Conservation (phyloP, 179 eudicot species). For the Nepenthes alata region DNA sequence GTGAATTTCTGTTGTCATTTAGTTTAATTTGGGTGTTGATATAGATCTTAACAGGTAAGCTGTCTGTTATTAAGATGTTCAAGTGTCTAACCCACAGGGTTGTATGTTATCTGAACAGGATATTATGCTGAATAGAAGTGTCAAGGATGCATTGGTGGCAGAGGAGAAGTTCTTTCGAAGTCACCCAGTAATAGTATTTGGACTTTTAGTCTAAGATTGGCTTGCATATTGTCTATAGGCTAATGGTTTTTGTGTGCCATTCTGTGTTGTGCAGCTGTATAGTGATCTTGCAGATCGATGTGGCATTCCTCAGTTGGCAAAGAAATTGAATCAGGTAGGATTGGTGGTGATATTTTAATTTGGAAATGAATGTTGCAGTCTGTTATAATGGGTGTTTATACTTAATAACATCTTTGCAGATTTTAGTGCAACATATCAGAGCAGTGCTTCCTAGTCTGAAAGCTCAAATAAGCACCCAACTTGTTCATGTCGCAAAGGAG, state of each 20-base stretch:
- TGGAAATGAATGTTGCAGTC: too few relatives aligned
- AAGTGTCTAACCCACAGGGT: too few relatives aligned
- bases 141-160: conserved; percentile 51
- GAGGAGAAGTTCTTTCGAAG: conserved; percentile 62
- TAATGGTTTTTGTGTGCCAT: not conserved
- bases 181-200: conserved; percentile 31
- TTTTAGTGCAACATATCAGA: conserved; percentile 71
- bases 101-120: conserved; percentile 25
- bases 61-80: too few relatives aligned
- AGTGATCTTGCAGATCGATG: conserved; percentile 64
- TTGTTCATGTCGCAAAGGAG: conserved; percentile 71
- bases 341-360: too few relatives aligned
- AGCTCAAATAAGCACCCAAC: conserved; percentile 49
- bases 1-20: too few relatives aligned
- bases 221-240: not conserved
- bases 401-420: conserved; percentile 18
- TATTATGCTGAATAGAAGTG: conserved; percentile 36
- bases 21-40: too few relatives aligned
- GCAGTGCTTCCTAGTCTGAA: conserved; percentile 60
- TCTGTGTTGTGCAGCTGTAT: conserved; percentile 37
- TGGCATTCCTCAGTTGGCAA: conserved; percentile 65
- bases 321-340: conserved; percentile 68
- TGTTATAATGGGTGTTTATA: not conserved
- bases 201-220: not conserved
- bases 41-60: too few relatives aligned